Evolutionary conservation across 805 yeast species (phyloP).

Genomic region (Helenozyma baotianmanensis): DNA sequence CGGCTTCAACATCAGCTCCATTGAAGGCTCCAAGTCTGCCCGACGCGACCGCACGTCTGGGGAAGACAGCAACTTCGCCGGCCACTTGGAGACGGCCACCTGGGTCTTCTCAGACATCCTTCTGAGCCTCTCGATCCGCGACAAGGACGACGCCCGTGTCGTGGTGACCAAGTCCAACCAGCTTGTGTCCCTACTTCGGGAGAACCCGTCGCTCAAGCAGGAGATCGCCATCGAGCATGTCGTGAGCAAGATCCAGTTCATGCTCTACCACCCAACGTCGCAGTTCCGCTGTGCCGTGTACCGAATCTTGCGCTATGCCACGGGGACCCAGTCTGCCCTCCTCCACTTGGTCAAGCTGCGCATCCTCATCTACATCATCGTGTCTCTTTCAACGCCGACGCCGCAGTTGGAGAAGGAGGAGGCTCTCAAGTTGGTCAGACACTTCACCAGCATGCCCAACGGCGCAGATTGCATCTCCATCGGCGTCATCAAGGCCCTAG

Average conservation of each 20-base stretch:
- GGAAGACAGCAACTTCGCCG: not conserved
- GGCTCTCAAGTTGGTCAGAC: slow-evolving; percentile 67
- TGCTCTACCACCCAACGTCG: slow-evolving; percentile 53
- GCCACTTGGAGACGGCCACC: slow-evolving; percentile 29
- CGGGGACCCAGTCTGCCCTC: slow-evolving; percentile 52
- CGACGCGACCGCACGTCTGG: not conserved
- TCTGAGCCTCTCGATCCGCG: slow-evolving; percentile 46
- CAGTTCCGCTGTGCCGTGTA: slow-evolving; percentile 74
- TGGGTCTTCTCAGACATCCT: slow-evolving; percentile 63
- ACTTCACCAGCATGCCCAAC: slow-evolving; percentile 47
- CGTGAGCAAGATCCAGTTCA: slow-evolving; percentile 52
- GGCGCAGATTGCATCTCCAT: slow-evolving; percentile 52
- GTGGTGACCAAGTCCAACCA: slow-evolving; percentile 63
- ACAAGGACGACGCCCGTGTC: slow-evolving; percentile 41
- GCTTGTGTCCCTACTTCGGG: slow-evolving; percentile 50
- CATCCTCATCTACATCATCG: slow-evolving; percentile 58
- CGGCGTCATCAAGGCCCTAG: slow-evolving; percentile 65
- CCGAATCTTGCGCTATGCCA: slow-evolving; percentile 63
- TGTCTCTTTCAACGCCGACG: slow-evolving; percentile 58
- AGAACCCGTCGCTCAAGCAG: slow-evolving; percentile 55
- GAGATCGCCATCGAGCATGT: slow-evolving; percentile 61
- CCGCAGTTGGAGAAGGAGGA: slow-evolving; percentile 65
- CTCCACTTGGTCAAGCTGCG: slow-evolving; percentile 48
- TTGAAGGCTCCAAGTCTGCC: slow-evolving; percentile 11
- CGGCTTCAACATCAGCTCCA: slow-evolving; percentile 16